Percentiles rank a stretch among this genome's conserved stretches.
Evolutionary conservation across 306 rosid species (phyloP).

Genomic region (Mimosa pudica): DNA sequence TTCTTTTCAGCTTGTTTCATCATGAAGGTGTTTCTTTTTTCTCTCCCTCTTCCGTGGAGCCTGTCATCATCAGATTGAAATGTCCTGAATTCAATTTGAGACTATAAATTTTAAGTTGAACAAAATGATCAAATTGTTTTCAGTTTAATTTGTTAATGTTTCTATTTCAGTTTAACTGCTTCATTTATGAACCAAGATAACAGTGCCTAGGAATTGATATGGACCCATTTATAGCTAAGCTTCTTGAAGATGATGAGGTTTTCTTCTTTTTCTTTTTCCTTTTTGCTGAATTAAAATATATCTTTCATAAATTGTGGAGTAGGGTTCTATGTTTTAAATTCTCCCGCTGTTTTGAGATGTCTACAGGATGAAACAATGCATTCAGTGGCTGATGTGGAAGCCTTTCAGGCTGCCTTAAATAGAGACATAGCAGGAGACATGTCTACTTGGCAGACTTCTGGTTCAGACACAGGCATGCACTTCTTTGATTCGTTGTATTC

Average conservation of each 20-base stretch:
- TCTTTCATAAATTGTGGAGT: conserved; percentile 3
- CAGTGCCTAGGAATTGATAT: conserved; percentile 34
- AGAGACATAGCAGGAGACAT: conserved; percentile 79
- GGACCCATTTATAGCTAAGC: conserved; percentile 91
- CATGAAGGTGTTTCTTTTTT: neutral
- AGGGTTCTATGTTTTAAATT: conserved; percentile 9
- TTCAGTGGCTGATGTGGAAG: conserved; percentile 86
- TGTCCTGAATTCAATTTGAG: neutral
- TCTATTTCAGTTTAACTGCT: conserved; percentile 26
- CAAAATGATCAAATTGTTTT: neutral
- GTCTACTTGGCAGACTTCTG: conserved; percentile 56
- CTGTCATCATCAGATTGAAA: neutral
- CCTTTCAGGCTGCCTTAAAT: conserved; percentile 82
- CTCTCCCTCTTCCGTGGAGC: neutral
- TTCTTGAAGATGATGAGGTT: conserved; percentile 93
- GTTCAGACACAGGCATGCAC: conserved; percentile 53
- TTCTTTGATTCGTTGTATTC: neutral
- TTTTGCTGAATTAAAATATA: neutral
- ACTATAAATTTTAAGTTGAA: neutral
- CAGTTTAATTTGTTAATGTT: neutral
- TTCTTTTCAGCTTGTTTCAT: neutral
- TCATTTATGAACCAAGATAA: conserved; percentile 18
- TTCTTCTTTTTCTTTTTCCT: conserved; percentile 21
- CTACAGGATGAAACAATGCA: conserved; percentile 85
- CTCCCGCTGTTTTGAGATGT: conserved; percentile 20